Evolutionary conservation across 2,329 filamentous ascomycete species (phyloP), one percentile per base, ranked within the genome.

Genomic region (Fusarium devonianum): DNA sequence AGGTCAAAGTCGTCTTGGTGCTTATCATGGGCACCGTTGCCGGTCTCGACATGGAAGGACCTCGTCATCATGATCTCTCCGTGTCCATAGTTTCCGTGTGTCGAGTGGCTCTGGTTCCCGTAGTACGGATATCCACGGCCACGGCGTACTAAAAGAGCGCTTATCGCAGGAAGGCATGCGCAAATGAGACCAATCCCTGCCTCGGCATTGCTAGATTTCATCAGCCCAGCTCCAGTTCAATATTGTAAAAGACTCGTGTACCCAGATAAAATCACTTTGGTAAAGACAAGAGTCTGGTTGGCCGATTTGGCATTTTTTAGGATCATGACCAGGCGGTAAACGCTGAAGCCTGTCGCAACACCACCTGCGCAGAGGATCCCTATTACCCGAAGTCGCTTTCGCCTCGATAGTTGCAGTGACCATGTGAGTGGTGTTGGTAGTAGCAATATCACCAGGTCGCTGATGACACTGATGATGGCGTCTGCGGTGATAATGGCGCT

Each of bases 61-160:
- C 63, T 57, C 5, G 67, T 69, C 50, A 70, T 14, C 37, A 67
- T 58, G 5, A 69, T 70, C n/a, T 67, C 64, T 25, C 64, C 66
- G 1, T 52, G 49, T 10, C 41, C 52, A 4, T 50, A 48, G 0
- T 41, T 51, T 1, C 40, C 45, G 5, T 47, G 46, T 0, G 38
- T 59, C 1, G 57, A 53, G 30, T 49, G 52, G 11, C 39, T 58
- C 10, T 67, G 35, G 56, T 32, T 58, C n/a, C 52, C 56, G 4
- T 57, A 59, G 26, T 64, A 69, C 0, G 61, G 52, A 11, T 64
- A 64, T 4, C 58, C 58, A 44, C 57, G 36, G 17, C 48, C 22
- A 22, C 48, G 48, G 17, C 55, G 44, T 12, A 59, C 47, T 1
- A 60, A 4, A n/a, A 60, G 52, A 11, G 57, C 57, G 11, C 53